Evolutionary conservation across 176 grass and related monocot species (phyloP).

Genomic region (Paspalum notatum): DNA sequence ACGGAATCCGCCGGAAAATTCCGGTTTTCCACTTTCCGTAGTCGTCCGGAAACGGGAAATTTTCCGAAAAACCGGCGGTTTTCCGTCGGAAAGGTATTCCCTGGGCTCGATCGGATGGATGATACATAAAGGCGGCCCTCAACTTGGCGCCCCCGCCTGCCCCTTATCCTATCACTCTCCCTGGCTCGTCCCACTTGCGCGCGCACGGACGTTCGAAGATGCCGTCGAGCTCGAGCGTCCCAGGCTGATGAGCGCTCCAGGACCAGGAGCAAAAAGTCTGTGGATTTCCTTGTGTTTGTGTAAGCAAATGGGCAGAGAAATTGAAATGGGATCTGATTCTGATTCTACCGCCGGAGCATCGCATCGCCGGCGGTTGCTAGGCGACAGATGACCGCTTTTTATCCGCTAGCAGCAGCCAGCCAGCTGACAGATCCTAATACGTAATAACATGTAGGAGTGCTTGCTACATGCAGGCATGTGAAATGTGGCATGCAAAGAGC

Average conservation of each 20-base stretch:
- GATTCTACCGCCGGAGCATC: neutral
- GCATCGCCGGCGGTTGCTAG: neutral
- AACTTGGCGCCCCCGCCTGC: conserved; percentile 29
- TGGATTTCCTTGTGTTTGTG: neutral
- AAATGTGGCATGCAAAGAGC: neutral
- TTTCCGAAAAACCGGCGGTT: too few relatives aligned
- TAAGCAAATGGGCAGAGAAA: neutral
- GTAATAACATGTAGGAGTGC: too few relatives aligned
- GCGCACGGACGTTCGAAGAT: neutral
- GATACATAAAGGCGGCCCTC: conserved; percentile 34
- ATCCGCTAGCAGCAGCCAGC: neutral
- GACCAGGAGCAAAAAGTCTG: too few relatives aligned
- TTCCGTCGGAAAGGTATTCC: too few relatives aligned
- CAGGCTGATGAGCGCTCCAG: too few relatives aligned
- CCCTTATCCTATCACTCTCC: neutral
- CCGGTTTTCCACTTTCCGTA: too few relatives aligned
- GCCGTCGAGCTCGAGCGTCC: neutral
- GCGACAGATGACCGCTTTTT: conserved; percentile 16
- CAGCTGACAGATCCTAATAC: too few relatives aligned
- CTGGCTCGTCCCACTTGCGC: neutral
- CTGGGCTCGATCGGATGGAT: too few relatives aligned
- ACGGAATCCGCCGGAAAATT: too few relatives aligned
- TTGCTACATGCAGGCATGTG: too few relatives aligned
- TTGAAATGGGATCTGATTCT: too few relatives aligned
- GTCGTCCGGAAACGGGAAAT: too few relatives aligned